Percentiles rank a stretch among this genome's conserved stretches.
phyloP scores from a whole-genome alignment of 768 basidiomycete genomes.

The Leucogyrophana mollusca region DNA sequence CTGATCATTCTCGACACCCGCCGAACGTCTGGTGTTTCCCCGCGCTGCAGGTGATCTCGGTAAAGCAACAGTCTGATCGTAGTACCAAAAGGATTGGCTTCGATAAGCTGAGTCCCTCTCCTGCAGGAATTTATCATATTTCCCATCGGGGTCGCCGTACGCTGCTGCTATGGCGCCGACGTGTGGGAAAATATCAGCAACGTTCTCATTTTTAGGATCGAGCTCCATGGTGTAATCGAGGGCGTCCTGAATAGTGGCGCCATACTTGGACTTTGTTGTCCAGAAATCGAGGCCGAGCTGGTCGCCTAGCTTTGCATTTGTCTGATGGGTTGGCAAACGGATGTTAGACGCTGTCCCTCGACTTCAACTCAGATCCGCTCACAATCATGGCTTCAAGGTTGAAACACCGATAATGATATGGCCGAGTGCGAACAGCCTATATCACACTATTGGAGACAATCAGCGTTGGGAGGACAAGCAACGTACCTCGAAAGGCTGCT shows the following conservation, averaged over 20 bases:
- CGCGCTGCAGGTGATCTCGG: slow-evolving; percentile 33
- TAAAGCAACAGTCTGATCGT: slow-evolving; percentile 43
- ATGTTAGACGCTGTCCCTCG: no score
- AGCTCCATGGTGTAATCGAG: slow-evolving; percentile 45
- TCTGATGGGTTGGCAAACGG: slow-evolving; percentile 27
- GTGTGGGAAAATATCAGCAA: slow-evolving; percentile 43
- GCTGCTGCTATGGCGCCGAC: slow-evolving; percentile 51
- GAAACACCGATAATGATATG: slow-evolving; percentile 58
- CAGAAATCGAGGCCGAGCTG: slow-evolving; percentile 49
- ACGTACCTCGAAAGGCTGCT: slow-evolving; percentile 52
- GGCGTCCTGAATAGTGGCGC: slow-evolving; percentile 52
- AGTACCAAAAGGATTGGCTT: slow-evolving; percentile 44
- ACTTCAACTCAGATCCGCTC: slow-evolving; percentile 17
- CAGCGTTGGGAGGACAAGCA: no score
- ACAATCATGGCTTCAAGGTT: slow-evolving; percentile 59
- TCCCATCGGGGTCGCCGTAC: slow-evolving; percentile 53
- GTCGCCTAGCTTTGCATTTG: slow-evolving; percentile 53
- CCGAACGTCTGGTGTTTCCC: slow-evolving; percentile 17
- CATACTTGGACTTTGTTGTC: slow-evolving; percentile 43
- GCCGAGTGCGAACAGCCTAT: slow-evolving; percentile 43
- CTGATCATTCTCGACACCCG: no score
- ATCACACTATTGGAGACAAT: no score
- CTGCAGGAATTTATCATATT: slow-evolving; percentile 44
- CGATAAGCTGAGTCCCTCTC: slow-evolving; percentile 31
- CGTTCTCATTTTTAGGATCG: slow-evolving; percentile 41